Conservation (phyloP, 371 early-diverging fungal genomes). For the Mortierella sp. region DNA sequence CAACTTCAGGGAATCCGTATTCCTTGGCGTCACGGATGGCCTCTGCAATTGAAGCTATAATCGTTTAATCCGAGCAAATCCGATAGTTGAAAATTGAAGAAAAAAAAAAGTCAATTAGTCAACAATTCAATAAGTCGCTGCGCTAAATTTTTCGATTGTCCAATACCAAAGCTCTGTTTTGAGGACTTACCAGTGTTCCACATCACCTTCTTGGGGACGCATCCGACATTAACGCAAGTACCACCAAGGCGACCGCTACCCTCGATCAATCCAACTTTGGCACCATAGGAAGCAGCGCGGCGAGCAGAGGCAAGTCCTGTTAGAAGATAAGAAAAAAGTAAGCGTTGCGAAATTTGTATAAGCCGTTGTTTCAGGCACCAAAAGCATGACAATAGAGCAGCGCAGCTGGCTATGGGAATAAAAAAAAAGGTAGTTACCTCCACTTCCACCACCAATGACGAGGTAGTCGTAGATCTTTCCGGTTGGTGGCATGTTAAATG, state of each 20-base stretch:
- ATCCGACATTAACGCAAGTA: conserved; percentile 98
- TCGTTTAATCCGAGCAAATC: neutral
- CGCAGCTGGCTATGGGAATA: too few species aligned
- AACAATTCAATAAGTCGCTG: neutral
- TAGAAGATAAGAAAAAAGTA: conserved; percentile 58
- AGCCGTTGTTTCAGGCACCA: neutral
- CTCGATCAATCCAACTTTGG: conserved; percentile 94
- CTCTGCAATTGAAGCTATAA: conserved; percentile 85
- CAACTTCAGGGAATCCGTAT: conserved; percentile 86
- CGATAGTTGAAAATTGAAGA: neutral
- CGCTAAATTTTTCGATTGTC: neutral
- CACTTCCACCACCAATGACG: conserved; percentile 93
- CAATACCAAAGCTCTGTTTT: neutral
- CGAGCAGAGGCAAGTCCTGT: conserved; percentile 89
- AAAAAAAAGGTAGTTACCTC: conserved; percentile 62
- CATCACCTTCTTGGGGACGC: conserved; percentile 99
- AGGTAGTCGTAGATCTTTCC: conserved; percentile 84
- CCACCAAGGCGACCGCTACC: conserved; percentile 88
- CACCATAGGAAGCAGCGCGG: conserved; percentile 92
- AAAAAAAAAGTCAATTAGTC: neutral
- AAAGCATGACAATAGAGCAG: neutral
- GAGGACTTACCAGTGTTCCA: conserved; percentile 85
- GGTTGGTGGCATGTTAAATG: conserved; percentile 61
- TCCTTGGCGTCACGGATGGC: conserved; percentile 86
- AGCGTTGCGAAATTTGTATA: neutral